Base-by-base conservation (phyloP, 2,329 filamentous ascomycete species). In the Fusarium staphyleae region DNA sequence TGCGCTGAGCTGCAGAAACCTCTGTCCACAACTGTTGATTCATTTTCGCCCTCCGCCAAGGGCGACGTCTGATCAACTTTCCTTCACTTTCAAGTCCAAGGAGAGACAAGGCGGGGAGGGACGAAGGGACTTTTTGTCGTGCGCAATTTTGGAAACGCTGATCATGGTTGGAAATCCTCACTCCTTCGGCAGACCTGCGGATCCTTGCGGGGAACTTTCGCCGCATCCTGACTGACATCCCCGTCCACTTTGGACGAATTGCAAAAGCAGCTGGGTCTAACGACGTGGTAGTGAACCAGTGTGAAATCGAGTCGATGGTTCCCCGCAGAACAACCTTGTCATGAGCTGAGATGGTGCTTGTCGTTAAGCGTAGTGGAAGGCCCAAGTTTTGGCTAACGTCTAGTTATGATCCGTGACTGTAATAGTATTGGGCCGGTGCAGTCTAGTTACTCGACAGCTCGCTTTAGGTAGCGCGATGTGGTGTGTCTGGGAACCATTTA, bases 131-230 rank as follows among this genome's bases (percentile, higher is more conserved):
- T 52, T 60, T 53, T 65, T 63, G 54, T 51, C 22, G 48, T 35
- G 45, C 48, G 57, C 54, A 52, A 48, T 52, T 52, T 62, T 53
- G 42, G 24, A 49, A 40, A 52, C 55, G 55, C 46, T 57, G 62
- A 65, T 62, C 57, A 58, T 56, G 41, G 43, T 50, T 57, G 40
- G 34, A 61, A 48, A 45, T 49, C 43, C 57, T 52, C 48, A 33
- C 49, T 40, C 48, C 48, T 36, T 48, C 32, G 48, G 54, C 37
- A 50, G 45, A 46, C 40, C 35, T 41, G 52, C 62, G 60, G 62
- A 64, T 49, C 62, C 52, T 33, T 53, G 62, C 52, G 60, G 62
- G 50, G 60, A 19, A 52, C 36, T 41, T 41, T 49, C 48, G 41
- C 37, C 36, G 53, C 48, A 54, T 50, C 45, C 49, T 45, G 34